Conservation (phyloP, 2,329 filamentous ascomycete genomes). For the Fusarium setosum region DNA sequence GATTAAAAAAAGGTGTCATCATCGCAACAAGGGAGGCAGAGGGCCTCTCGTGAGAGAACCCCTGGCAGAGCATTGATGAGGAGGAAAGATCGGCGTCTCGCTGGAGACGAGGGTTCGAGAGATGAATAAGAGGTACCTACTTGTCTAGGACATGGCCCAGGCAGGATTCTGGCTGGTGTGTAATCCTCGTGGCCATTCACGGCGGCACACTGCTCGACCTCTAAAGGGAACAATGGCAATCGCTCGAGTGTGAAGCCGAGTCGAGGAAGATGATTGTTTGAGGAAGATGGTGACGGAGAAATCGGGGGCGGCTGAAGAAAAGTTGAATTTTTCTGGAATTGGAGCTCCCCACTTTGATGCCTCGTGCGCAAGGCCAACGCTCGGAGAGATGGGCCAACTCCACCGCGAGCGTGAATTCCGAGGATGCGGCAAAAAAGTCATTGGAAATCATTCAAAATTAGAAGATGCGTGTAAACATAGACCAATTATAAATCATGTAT, state of each 20-base stretch:
- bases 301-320: constrained; percentile 16
- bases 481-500: no score
- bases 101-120: background rate
- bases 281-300: constrained; percentile 28
- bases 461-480: no score
- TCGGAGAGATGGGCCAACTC: background rate
- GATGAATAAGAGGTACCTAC: constrained; percentile 37
- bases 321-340: constrained; percentile 40
- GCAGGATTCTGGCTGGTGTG: constrained; percentile 37
- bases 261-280: constrained; percentile 13
- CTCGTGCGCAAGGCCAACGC: constrained; percentile 44
- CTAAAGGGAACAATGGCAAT: constrained; percentile 29
- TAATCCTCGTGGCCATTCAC: constrained; percentile 42
- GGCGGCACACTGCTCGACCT: constrained; percentile 34
- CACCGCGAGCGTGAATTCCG: background rate
- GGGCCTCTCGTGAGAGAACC: constrained; percentile 20
- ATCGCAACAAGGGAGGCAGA: constrained; percentile 51
- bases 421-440: no score
- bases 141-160: constrained; percentile 47
- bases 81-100: background rate
- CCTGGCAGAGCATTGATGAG: background rate
- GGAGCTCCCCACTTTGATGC: constrained; percentile 46
- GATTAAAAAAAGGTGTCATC: constrained; percentile 70
- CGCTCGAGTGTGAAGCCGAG: constrained; percentile 31
- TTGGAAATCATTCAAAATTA: no score